A percentile compares a stretch with the other conserved stretches of the same genome.
phyloP scores from a whole-genome alignment of 2,329 filamentous ascomycete genomes.

The Exophiala mesophila region DNA sequence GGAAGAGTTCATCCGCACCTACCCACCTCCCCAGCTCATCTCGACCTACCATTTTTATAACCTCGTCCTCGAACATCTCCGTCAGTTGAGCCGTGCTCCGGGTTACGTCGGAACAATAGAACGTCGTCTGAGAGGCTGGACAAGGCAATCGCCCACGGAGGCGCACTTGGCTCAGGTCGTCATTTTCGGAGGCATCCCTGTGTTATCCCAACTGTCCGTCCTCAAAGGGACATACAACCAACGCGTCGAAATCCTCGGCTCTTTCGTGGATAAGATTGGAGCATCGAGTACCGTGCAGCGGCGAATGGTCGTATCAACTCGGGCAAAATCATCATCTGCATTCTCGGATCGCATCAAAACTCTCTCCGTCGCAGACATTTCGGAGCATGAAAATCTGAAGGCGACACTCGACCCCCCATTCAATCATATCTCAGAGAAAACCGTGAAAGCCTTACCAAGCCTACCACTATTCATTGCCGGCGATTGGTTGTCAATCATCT shows the following conservation, averaged over 20 bases:
- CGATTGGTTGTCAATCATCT: slow-evolving; percentile 18
- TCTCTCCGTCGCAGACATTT: background rate
- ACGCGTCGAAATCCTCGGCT: slow-evolving; percentile 16
- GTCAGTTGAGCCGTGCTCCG: slow-evolving; percentile 18
- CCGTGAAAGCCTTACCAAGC: slow-evolving; percentile 9
- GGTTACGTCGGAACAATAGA: slow-evolving; percentile 19
- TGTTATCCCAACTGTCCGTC: slow-evolving; percentile 20
- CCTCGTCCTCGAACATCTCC: slow-evolving; percentile 20
- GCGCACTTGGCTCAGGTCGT: slow-evolving; percentile 20
- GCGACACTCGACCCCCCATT: slow-evolving; percentile 7
- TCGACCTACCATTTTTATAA: slow-evolving; percentile 22
- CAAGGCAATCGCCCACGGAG: slow-evolving; percentile 17
- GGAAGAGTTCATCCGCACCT: slow-evolving; percentile 10
- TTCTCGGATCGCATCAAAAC: background rate
- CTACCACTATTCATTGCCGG: slow-evolving; percentile 13
- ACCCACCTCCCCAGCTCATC: slow-evolving; percentile 17
- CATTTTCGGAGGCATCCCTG: slow-evolving; percentile 20
- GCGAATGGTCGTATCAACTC: background rate
- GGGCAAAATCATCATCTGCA: background rate
- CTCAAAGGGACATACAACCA: slow-evolving; percentile 22
- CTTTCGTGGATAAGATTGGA: slow-evolving; percentile 17
- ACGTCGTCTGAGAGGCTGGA: slow-evolving; percentile 20
- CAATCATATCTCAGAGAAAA: slow-evolving; percentile 8
- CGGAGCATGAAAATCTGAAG: slow-evolving; percentile 4
- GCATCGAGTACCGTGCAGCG: slow-evolving; percentile 5